Percentiles rank a stretch among this genome's conserved stretches.
Evolutionary conservation across 2,329 filamentous ascomycete species (phyloP).

Genomic region (Magnaporthiopsis incrustans): DNA sequence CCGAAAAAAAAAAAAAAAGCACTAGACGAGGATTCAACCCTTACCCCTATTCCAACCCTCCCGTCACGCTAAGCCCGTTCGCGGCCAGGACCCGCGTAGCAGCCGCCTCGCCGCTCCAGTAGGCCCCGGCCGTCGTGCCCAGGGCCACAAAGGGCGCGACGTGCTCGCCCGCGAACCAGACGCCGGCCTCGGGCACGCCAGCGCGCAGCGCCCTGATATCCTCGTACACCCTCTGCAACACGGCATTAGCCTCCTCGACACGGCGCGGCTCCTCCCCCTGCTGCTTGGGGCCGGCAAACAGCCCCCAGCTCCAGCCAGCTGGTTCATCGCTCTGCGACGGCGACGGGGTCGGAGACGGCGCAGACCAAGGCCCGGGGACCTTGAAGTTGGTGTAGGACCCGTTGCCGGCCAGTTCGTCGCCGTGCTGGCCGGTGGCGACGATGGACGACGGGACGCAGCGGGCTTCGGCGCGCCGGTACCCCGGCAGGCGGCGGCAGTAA

Average conservation of each 20-base stretch:
- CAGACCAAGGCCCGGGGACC: slow-evolving; percentile 23
- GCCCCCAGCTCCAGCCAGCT: too few species aligned
- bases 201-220: slow-evolving; percentile 43
- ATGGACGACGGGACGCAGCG: slow-evolving; percentile 45
- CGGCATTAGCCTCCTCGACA: too few species aligned
- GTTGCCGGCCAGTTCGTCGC: slow-evolving; percentile 57
- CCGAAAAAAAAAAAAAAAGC: too few species aligned
- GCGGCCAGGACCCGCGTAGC: background rate
- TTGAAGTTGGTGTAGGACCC: slow-evolving; percentile 66
- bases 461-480: slow-evolving; percentile 35
- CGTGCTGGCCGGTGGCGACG: slow-evolving; percentile 57
- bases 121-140: slow-evolving; percentile 58
- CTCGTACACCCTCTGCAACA: slow-evolving; percentile 32
- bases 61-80: too few species aligned
- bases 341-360: background rate
- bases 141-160: slow-evolving; percentile 58
- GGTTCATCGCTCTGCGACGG: too few species aligned
- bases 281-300: too few species aligned
- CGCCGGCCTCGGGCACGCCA: slow-evolving; percentile 39
- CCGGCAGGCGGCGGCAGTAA: slow-evolving; percentile 55
- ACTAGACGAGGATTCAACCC: too few species aligned
- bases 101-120: slow-evolving; percentile 49
- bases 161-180: slow-evolving; percentile 64
- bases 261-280: too few species aligned
- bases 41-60: too few species aligned